Base-by-base conservation (phyloP, 345 rosid genomes). In the Ceriops decandra region DNA sequence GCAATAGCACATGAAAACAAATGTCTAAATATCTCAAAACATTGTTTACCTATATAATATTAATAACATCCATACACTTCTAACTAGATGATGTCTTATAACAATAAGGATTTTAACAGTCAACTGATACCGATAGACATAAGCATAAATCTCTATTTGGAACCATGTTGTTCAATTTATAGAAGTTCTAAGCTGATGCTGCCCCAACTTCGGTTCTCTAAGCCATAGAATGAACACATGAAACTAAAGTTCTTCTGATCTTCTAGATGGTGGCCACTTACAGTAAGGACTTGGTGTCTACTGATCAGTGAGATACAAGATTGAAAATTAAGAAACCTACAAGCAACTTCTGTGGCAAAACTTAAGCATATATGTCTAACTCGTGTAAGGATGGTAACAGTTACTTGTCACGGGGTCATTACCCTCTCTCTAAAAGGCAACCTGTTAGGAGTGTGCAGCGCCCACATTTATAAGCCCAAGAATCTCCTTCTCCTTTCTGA, bases 351-450 rank as follows among this genome's bases (percentile, higher is more conserved):
- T 84, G 84, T 9, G 72, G 79, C 72, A 77, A 70, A 75, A 73
- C 71, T 76, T 76, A 81, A 74, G 76, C 57, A 79, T 69, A 57
- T 61, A 57, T 24, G 21, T 75, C 90, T 87, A 95, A 77, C 97
- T 89, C 69, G 89, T 82, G 72, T 91, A 95, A 60, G 99, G 99
- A 85, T 95, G 97, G 79, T 88, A 95, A 46, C 99, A 91, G 88
- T 92, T 85, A 88, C 24, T 22, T 22, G 24, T 22, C 24, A 22
- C 0, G 24, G 24, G 0, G 24, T 22, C 24, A 22, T 22, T 22
- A 22, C 24, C 0, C 24, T 22, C 24, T 22, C 24, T 0, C 0
- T 0, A 22, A 22, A 22, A 22, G 24, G 24, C 24, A 22, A 22
- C 24, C 24, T 22, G 24, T 22, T 22, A 22, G 24, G 24, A 0